Conservation (phyloP, 192 early-diverging fungal species). For the Coemansia sp. region DNA sequence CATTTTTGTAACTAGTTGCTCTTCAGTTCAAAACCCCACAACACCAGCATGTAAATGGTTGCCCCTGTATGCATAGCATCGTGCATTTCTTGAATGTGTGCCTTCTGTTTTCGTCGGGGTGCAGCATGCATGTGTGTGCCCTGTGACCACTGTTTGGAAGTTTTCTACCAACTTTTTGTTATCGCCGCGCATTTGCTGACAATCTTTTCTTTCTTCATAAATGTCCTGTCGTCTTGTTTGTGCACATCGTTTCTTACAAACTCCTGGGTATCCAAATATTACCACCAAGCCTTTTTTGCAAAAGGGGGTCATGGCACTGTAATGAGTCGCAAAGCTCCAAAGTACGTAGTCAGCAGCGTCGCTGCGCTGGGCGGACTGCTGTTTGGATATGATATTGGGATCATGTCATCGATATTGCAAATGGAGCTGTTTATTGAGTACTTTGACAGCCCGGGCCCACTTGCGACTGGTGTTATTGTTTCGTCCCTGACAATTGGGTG, state of each 20-base stretch:
- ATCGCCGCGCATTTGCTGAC: neutral
- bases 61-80: no score
- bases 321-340: constrained; percentile 18
- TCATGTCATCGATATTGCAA: constrained; percentile 47
- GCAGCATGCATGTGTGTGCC: constrained; percentile 3
- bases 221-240: constrained; percentile 2
- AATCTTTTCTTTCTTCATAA: neutral
- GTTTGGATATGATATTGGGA: constrained; percentile 28
- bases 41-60: no score
- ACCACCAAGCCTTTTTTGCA: neutral
- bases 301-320: constrained; percentile 9
- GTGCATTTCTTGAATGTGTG: no score
- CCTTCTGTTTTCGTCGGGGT: neutral
- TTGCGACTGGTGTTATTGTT: constrained; percentile 57
- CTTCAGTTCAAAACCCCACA: no score
- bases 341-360: constrained; percentile 23
- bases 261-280: neutral
- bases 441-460: constrained; percentile 54
- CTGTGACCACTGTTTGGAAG: neutral
- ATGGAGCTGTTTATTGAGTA: constrained; percentile 62
- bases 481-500: constrained; percentile 65
- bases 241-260: neutral
- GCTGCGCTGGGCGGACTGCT: constrained; percentile 23
- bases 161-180: neutral
- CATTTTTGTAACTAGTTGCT: no score